These are phyloP conservation scores for Vitis hybrid DNA, from an alignment of 177 flowering plant species.

Conservation along the genomic window DNA sequence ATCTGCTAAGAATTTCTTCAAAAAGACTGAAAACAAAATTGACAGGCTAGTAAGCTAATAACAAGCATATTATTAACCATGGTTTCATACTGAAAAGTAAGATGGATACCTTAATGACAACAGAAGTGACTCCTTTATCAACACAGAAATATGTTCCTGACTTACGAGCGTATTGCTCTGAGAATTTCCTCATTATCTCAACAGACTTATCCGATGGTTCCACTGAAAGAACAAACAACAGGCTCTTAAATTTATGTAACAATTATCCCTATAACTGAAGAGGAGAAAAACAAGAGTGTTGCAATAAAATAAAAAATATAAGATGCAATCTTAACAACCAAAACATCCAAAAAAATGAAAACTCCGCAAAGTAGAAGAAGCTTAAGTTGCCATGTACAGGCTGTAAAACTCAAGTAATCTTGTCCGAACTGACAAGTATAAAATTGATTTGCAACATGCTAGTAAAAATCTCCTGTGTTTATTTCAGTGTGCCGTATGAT, in stretches of 20 bases:
- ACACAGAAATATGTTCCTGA: slow-evolving; percentile 94
- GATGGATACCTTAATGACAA: slow-evolving; percentile 81
- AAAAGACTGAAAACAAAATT: too few relatives aligned
- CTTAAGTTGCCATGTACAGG: not conserved
- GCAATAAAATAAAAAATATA: not conserved
- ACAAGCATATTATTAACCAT: too few relatives aligned
- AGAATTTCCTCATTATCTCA: slow-evolving; percentile 97
- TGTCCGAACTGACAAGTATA: not conserved
- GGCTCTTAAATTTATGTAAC: not conserved
- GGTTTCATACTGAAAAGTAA: not conserved
- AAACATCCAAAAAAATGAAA: too few relatives aligned
- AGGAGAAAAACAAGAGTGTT: not conserved
- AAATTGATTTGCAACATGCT: too few relatives aligned
- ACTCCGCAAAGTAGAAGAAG: not conserved
- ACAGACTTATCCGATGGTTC: slow-evolving; percentile 92
- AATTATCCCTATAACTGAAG: not conserved
- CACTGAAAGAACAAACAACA: slow-evolving; percentile 35
- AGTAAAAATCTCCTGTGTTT: too few relatives aligned
- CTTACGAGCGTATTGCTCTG: slow-evolving; percentile 94
- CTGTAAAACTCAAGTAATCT: not conserved
- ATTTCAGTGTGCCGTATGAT: not conserved
- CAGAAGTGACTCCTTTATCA: slow-evolving; percentile 95
- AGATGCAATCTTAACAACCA: not conserved
- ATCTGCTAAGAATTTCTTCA: too few relatives aligned
- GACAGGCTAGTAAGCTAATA: too few relatives aligned